Base-by-base conservation (phyloP, 768 basidiomycete genomes). In the Termitomyces sp. region DNA sequence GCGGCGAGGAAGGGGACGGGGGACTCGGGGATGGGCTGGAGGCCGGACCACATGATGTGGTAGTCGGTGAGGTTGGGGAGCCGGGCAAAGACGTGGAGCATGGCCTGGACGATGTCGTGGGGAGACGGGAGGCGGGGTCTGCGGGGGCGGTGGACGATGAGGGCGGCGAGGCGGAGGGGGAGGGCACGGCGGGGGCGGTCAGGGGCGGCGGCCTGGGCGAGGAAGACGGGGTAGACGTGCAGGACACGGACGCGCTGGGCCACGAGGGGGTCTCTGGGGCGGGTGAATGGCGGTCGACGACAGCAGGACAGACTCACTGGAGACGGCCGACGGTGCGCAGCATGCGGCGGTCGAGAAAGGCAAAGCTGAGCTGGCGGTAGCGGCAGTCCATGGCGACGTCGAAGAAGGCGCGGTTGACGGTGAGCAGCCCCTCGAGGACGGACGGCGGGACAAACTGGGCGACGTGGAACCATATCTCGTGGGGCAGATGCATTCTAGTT, bases 321-420 rank as follows among this genome's bases (percentile, higher is more conserved):
- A 79, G 70, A 33, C 74, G 72, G 24, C 68, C 65, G 15, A 78
- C 65, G 58, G 70, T 79, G 65, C 75, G 70, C 12, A 78, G 41
- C 77, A 81, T 79, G 44, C 71, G 72, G 55, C 72, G 69, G 58
- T 78, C 77, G 31, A 79, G 69, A 67, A 80, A 82, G 2, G 79
- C 76, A 61, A 82, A 80, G 65, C 77, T 79, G 64, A 81, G 72
- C 59, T 78, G 76, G 13, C 77, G 72, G 62, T 82, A 82, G 15
- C 79, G 71, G 49, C 67, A 75, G 60, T 81, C 76, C 80, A 82
- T 80, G 12, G 63, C 68, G 30, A 72, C 59, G 53, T 70, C 57
- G 53, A 70, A 72, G 50, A 73, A 71, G 0, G 67, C 64, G 31
- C 65, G 61, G 61, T 71, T 70, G 52, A 72, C 59, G 51, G 59